Base-by-base conservation (phyloP, 2,329 filamentous ascomycete genomes). In the Aspergillus sp. region DNA sequence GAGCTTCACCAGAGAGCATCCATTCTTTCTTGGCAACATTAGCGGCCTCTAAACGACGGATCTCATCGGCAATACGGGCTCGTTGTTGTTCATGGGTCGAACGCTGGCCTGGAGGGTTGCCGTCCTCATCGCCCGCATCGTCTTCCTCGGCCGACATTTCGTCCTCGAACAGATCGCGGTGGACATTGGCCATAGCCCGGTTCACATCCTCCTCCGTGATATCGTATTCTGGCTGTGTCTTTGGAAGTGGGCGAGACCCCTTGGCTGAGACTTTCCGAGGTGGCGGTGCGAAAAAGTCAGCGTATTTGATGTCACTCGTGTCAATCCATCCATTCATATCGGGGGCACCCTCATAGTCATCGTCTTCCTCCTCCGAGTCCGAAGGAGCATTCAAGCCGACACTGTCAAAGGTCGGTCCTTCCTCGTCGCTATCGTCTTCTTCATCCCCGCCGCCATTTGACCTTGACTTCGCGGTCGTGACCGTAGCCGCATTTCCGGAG, bases 211-310 rank as follows among this genome's bases (percentile, higher is more conserved):
- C 82, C 23, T 86, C 82, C 9, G 81, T 76, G 4, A 86, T 76
- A 48, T 70, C 64, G 45, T 68, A 63, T 32, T 65, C 52, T 20
- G 72, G 69, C 53, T 76, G 73, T 9, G 80, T 78, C 61, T 84
- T 83, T 1, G 80, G 81, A 16, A 82, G 75, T 36, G 80, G 78
- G 41, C 76, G 74, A 53, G 72, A 74, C 50, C 76, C 76, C 59
- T 78, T 80, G 54, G 81, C 85, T 52, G 79, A 80, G 56, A 76
- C 78, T 71, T 94, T 95, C 62, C 83, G 85, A 17, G 87, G 81
- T 10, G 92, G 93, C 9, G 90, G 89, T 2, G 88, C 91, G 65
- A 97, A 97, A 75, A 97, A 97, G 70, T 97, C 91, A 56, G 87
- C 86, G 72, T 96, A 97, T 74, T 87, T 91, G 64, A 97, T 80